phyloP scores from a whole-genome alignment of 129 eudicot species.

The Cynara cardunculus region DNA sequence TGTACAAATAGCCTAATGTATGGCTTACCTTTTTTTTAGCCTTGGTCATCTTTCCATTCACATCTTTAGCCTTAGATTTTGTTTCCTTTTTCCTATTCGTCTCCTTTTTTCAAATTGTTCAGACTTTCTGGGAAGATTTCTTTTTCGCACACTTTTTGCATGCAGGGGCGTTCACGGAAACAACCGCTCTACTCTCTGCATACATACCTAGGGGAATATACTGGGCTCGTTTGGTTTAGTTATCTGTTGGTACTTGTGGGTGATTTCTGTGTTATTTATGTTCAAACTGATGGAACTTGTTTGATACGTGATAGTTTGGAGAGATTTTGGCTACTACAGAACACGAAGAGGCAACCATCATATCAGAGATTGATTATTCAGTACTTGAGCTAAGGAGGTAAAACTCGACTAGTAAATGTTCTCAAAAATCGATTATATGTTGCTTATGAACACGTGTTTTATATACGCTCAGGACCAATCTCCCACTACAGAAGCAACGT shows the following conservation, averaged over 20 bases:
- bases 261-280: not conserved
- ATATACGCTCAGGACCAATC: slow-evolving; percentile 61
- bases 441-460: slow-evolving; percentile 6
- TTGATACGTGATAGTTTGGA: slow-evolving; percentile 63
- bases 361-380: slow-evolving; percentile 85
- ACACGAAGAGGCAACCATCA: slow-evolving; percentile 75
- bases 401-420: not conserved
- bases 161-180: no score
- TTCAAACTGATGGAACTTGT: not conserved
- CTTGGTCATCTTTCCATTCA: not conserved
- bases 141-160: no score
- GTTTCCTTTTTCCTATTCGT: no score
- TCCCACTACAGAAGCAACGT: slow-evolving; percentile 83
- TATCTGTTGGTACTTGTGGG: not conserved
- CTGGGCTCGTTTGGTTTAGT: not conserved
- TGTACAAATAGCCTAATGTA: not conserved
- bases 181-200: no score
- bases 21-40: not conserved
- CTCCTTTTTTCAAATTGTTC: no score
- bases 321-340: slow-evolving; percentile 90
- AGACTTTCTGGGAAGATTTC: no score
- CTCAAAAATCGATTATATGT: not conserved
- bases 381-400: slow-evolving; percentile 78
- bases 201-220: not conserved
- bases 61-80: not conserved